Evolutionary conservation across 768 basidiomycete genomes (phyloP).

Genomic region (Suillus luteus): DNA sequence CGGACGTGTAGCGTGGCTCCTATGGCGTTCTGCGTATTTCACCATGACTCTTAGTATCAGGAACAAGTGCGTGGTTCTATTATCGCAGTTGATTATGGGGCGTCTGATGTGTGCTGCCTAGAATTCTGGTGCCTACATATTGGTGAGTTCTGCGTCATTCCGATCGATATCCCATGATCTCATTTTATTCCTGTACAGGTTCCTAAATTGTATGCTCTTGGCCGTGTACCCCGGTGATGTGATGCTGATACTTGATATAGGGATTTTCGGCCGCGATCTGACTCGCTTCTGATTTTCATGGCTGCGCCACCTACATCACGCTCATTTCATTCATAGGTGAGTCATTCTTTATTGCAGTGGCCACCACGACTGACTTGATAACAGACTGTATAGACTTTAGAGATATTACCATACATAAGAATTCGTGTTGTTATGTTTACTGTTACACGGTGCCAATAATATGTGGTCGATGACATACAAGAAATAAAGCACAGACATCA

Average conservation of each 20-base stretch:
- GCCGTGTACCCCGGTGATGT: constrained; percentile 16
- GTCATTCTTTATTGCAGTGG: constrained; percentile 21
- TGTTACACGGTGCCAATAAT: constrained; percentile 8
- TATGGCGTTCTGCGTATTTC: constrained; percentile 83
- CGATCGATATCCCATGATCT: constrained; percentile 12
- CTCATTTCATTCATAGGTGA: constrained; percentile 17
- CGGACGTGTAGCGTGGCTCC: constrained; percentile 72
- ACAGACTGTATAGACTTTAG: constrained; percentile 15
- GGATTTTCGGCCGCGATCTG: constrained; percentile 77
- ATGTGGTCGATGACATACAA: neutral
- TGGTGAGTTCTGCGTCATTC: constrained; percentile 44
- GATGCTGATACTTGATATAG: constrained; percentile 34
- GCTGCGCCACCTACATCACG: neutral
- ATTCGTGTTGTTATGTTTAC: constrained; percentile 11
- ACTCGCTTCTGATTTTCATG: constrained; percentile 55
- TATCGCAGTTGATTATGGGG: constrained; percentile 12
- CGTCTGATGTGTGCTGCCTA: constrained; percentile 26
- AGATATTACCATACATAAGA: constrained; percentile 9
- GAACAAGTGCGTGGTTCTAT: constrained; percentile 56
- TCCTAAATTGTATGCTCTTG: constrained; percentile 59
- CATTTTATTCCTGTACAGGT: constrained; percentile 42
- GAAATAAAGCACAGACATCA: constrained; percentile 8
- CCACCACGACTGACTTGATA: constrained; percentile 15
- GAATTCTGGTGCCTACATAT: constrained; percentile 67
- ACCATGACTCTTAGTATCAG: constrained; percentile 71